phyloP scores from a whole-genome alignment of 768 basidiomycete species.

The Leucosporidium yakuticum region DNA sequence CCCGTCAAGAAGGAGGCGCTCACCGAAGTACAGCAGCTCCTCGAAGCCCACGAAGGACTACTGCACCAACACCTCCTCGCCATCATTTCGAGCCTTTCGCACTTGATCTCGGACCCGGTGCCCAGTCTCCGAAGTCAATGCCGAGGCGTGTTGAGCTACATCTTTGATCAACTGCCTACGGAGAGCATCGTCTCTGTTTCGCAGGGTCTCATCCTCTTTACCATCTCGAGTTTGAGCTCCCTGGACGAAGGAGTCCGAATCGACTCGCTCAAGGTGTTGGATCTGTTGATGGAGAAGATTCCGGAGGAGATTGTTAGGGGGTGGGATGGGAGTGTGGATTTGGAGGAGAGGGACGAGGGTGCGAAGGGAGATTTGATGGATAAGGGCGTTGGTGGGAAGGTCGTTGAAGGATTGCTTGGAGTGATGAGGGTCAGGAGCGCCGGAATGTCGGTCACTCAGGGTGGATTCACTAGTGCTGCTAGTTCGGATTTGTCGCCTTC shows the following conservation, averaged over 20 bases:
- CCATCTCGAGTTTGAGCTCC: slow-evolving; percentile 82
- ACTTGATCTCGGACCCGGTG: slow-evolving; percentile 72
- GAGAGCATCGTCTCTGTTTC: slow-evolving; percentile 50
- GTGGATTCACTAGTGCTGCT: slow-evolving; percentile 45
- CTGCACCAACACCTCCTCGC: slow-evolving; percentile 41
- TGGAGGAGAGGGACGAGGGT: slow-evolving; percentile 9
- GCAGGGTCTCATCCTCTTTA: slow-evolving; percentile 70
- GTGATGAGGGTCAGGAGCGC: slow-evolving; percentile 51
- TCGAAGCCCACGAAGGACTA: slow-evolving; percentile 58
- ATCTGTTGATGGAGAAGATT: slow-evolving; percentile 63
- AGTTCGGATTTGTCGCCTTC: slow-evolving; percentile 60
- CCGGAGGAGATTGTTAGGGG: slow-evolving; percentile 62
- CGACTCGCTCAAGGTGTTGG: slow-evolving; percentile 75
- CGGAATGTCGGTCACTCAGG: slow-evolving; percentile 9
- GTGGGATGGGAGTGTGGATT: slow-evolving; percentile 48
- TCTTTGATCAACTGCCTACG: background rate
- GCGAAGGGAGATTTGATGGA: slow-evolving; percentile 4
- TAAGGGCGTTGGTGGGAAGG: slow-evolving; percentile 33
- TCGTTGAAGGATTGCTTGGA: slow-evolving; percentile 74
- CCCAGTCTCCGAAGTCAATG: background rate
- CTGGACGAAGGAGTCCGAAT: slow-evolving; percentile 93
- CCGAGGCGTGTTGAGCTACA: background rate
- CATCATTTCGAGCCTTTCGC: slow-evolving; percentile 43
- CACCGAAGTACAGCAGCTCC: slow-evolving; percentile 50
- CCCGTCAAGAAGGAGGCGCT: slow-evolving; percentile 63